phyloP scores from a whole-genome alignment of 768 basidiomycete species.

The Agrocybe praecox region DNA sequence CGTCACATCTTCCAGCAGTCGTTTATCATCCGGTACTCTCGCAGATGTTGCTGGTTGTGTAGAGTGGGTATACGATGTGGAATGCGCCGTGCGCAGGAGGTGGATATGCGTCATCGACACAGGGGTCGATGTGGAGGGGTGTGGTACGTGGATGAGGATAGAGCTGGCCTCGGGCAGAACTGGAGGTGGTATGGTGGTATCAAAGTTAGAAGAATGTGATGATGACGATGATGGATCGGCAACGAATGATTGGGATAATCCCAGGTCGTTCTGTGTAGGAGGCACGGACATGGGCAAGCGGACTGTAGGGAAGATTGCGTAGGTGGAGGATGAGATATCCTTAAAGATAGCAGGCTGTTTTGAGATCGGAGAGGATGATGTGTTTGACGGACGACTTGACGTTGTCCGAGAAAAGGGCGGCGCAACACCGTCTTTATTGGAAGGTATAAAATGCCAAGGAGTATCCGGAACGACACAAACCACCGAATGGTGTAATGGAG shows the following conservation, averaged over 20 bases:
- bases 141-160: slow-evolving; percentile 59
- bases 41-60: slow-evolving; percentile 22
- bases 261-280: slow-evolving; percentile 34
- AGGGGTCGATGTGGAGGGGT: slow-evolving; percentile 40
- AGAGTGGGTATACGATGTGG: slow-evolving; percentile 31
- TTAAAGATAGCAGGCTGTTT: slow-evolving; percentile 23
- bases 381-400: slow-evolving; percentile 17
- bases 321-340: slow-evolving; percentile 52
- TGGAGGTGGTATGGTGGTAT: slow-evolving; percentile 10
- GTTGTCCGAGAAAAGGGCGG: slow-evolving; percentile 27
- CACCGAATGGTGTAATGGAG: slow-evolving; percentile 61
- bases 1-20: slow-evolving; percentile 56
- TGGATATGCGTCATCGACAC: slow-evolving; percentile 58
- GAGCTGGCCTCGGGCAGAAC: slow-evolving; percentile 60
- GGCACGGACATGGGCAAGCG: slow-evolving; percentile 43
- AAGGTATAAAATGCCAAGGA: slow-evolving; percentile 59
- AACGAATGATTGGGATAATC: slow-evolving; percentile 34
- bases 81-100: slow-evolving; percentile 54
- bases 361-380: slow-evolving; percentile 15
- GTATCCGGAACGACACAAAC: slow-evolving; percentile 60
- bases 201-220: neutral
- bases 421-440: slow-evolving; percentile 18
- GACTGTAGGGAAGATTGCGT: slow-evolving; percentile 46
- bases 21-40: slow-evolving; percentile 23
- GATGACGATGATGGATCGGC: slow-evolving; percentile 23